Evolutionary conservation across 2,329 filamentous ascomycete genomes (phyloP), one percentile per base, ranked within the genome.

Genomic region (Colletotrichum sp.): DNA sequence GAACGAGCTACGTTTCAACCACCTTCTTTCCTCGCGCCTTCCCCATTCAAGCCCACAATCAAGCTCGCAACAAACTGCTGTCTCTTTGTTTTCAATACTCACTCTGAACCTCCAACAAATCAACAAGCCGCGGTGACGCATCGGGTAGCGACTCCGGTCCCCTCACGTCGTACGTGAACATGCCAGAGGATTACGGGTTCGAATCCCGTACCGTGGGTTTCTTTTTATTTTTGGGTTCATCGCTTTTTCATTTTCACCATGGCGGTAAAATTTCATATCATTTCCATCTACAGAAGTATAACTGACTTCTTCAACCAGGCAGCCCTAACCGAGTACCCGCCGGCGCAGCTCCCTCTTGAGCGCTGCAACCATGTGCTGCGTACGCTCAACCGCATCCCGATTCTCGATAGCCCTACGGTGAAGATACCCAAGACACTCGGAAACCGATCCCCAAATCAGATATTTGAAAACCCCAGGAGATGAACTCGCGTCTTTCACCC

Each of bases 331-430:
- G 15, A 81, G 59, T 5, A 83, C 55, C 9, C 82, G 77, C 3
- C 80, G 79, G 0, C 82, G 76, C 24, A 84, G 71, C 63, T 84
- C 82, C 28, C 77, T 78, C 59, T 81, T 79, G 79, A 84, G 79
- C 1, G 81, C 78, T 9, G 74, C 74, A 0, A 80, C 80, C 81
- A 82, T 81, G 62, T 78, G 78, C 13, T 70, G 52, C 68, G 82
- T 15, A 78, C 81, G 59, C 73, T 79, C 3, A 18, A 76, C 49
- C 15, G 70, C 73, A 3, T 71, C 73, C 64, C 49, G 72, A 62
- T 80, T 77, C 16, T 82, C 81, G 5, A 79, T 70, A 16, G 78
- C 78, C 32, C 78, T 72, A 4, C 78, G 75, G 64, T 79, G 76
- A 13, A 79, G 71, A 52, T 79, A 79, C 4, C 78, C 78, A 77